A percentile compares a stretch with the other conserved stretches of the same genome.
phyloP scores from a whole-genome alignment of 1,284 basidiomycete species.

The Rhodotorula sp. region DNA sequence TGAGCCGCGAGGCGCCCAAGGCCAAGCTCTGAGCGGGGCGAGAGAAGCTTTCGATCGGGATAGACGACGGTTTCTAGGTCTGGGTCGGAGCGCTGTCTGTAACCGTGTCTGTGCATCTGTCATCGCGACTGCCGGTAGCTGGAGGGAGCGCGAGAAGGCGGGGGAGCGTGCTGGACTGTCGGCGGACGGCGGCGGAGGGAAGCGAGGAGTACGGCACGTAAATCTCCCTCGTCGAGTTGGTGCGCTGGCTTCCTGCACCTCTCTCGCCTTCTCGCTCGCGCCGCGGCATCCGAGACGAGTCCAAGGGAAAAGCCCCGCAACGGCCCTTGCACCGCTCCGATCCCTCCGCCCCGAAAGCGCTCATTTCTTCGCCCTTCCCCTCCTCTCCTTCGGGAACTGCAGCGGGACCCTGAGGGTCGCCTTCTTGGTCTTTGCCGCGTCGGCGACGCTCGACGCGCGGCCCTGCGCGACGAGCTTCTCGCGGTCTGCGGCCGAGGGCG shows the following conservation, averaged over 20 bases:
- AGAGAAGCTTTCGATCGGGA: no score
- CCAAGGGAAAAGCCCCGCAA: no score
- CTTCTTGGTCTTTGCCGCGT: slow-evolving; percentile 57
- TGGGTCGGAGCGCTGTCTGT: no score
- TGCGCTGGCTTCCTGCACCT: no score
- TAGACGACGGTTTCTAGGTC: no score
- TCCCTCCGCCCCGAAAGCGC: background rate
- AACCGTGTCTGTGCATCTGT: no score
- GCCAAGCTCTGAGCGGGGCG: slow-evolving; percentile 30
- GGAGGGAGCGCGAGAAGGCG: no score
- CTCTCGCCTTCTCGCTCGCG: no score
- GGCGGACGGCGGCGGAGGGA: no score
- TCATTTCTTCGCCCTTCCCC: slow-evolving; percentile 51
- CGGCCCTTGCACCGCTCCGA: background rate
- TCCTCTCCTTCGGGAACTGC: slow-evolving; percentile 67
- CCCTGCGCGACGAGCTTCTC: slow-evolving; percentile 27
- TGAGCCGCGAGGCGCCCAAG: slow-evolving; percentile 33
- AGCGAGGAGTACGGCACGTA: background rate
- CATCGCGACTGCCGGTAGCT: no score
- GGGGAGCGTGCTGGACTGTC: no score
- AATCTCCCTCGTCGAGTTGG: background rate
- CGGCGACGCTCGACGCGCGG: slow-evolving; percentile 23
- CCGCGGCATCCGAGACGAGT: no score
- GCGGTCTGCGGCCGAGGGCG: slow-evolving; percentile 61
- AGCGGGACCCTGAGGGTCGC: slow-evolving; percentile 74